Percentiles rank a stretch among this genome's conserved stretches.
Conservation (phyloP, 495 filamentous ascomycete genomes). For the Collariella sp. region DNA sequence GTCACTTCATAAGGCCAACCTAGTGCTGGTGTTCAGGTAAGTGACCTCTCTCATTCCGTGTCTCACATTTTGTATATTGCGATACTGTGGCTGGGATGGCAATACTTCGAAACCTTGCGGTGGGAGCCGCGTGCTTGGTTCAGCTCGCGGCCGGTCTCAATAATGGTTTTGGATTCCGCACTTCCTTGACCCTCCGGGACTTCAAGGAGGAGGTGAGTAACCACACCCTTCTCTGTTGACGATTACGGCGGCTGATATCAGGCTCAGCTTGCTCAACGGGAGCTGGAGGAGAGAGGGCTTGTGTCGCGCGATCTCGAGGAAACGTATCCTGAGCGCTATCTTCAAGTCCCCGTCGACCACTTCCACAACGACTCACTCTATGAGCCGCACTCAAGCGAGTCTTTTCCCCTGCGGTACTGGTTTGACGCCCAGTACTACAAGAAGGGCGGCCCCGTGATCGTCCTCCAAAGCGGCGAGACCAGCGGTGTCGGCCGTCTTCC, state of each 20-base stretch:
- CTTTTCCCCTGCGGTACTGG: constrained; percentile 62
- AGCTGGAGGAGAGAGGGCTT: not conserved
- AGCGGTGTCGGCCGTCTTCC: constrained; percentile 46
- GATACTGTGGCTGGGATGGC: not conserved
- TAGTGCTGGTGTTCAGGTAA: not conserved
- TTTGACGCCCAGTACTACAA: constrained; percentile 60
- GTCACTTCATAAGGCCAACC: not conserved
- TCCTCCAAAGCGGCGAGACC: constrained; percentile 60
- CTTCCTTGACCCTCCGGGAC: constrained; percentile 12
- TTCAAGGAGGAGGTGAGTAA: constrained; percentile 11
- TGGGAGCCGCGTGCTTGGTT: constrained; percentile 3
- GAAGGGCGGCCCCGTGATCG: constrained; percentile 62
- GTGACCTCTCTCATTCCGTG: not conserved
- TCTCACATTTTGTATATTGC: not conserved
- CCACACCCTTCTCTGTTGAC: not conserved
- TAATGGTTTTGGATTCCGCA: constrained; percentile 5
- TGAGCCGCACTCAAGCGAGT: constrained; percentile 54
- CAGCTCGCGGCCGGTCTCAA: constrained; percentile 6
- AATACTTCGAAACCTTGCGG: constrained; percentile 8
- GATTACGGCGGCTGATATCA: not conserved
- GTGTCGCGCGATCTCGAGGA: constrained; percentile 2
- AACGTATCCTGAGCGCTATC: constrained; percentile 39
- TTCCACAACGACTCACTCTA: constrained; percentile 64
- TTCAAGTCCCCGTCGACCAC: constrained; percentile 64
- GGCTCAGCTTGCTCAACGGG: constrained; percentile 3